A percentile compares a stretch with the other conserved stretches of the same genome.
phyloP scores from a whole-genome alignment of 1,284 basidiomycete species.

The Melampsora larici-populina region DNA sequence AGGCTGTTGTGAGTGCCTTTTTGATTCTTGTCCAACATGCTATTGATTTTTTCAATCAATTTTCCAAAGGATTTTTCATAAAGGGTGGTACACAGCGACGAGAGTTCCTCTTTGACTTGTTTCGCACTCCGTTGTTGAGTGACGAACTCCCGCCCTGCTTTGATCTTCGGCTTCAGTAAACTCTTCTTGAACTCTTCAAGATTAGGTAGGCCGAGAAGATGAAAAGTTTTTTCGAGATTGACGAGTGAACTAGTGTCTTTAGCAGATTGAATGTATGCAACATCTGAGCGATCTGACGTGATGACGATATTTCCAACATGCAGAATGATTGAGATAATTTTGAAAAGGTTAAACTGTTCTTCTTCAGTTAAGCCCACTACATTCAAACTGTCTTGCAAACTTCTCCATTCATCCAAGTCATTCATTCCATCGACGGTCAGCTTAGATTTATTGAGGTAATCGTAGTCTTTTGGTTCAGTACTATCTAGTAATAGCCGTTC shows the following conservation, averaged over 20 bases:
- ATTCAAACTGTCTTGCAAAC: slow-evolving; percentile 75
- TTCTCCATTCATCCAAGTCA: slow-evolving; percentile 81
- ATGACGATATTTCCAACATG: slow-evolving; percentile 93
- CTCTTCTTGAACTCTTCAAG: slow-evolving; percentile 83
- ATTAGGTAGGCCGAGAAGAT: slow-evolving; percentile 80
- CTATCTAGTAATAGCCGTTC: slow-evolving; percentile 74
- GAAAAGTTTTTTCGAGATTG: slow-evolving; percentile 74
- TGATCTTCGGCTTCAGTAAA: slow-evolving; percentile 78
- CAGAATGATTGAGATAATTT: slow-evolving; percentile 86
- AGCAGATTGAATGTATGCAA: slow-evolving; percentile 67
- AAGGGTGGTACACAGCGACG: slow-evolving; percentile 87
- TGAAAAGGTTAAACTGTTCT: slow-evolving; percentile 90
- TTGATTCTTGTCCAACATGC: slow-evolving; percentile 79
- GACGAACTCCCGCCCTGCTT: slow-evolving; percentile 96
- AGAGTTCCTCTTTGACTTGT: slow-evolving; percentile 90
- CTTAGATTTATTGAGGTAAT: slow-evolving; percentile 84
- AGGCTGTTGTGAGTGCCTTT: slow-evolving; percentile 55
- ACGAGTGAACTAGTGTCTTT: slow-evolving; percentile 48
- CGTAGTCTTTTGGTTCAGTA: slow-evolving; percentile 71
- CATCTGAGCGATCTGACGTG: slow-evolving; percentile 75
- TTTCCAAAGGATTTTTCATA: slow-evolving; percentile 96
- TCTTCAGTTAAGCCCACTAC: slow-evolving; percentile 77
- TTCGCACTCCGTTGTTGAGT: slow-evolving; percentile 84
- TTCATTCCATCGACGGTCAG: slow-evolving; percentile 91
- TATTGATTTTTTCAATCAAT: slow-evolving; percentile 92